Evolutionary conservation across 2,329 filamentous ascomycete species (phyloP).

Genomic region (Pochonia chlamydosporia): DNA sequence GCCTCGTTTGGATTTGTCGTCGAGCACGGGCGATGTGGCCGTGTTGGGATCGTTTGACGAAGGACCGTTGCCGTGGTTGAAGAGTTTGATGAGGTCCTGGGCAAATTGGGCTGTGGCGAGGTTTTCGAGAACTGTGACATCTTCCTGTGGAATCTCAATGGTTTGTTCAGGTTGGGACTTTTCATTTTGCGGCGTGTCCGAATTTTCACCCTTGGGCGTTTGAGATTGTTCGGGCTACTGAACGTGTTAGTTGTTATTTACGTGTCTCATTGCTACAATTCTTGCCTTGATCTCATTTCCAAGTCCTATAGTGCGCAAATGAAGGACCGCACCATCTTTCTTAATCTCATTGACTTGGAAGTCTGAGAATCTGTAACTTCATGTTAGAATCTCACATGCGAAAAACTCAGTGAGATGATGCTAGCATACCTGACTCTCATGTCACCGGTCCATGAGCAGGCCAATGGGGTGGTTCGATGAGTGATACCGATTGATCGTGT

Average conservation of each 20-base stretch:
- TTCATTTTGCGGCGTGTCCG: constrained; percentile 11
- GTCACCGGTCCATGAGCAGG: constrained; percentile 32
- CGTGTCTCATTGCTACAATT: constrained; percentile 1
- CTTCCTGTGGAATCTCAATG: constrained; percentile 24
- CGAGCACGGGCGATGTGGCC: constrained; percentile 34
- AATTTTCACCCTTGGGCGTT: constrained; percentile 15
- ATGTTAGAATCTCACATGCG: not conserved
- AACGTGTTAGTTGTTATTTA: not conserved
- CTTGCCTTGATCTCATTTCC: constrained; percentile 12
- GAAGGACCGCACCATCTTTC: constrained; percentile 68
- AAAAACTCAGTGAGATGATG: not conserved
- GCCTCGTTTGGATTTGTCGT: constrained; percentile 39
- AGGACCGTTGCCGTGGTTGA: constrained; percentile 28
- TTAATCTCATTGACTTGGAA: constrained; percentile 89
- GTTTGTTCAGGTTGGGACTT: constrained; percentile 13
- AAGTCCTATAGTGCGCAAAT: constrained; percentile 50
- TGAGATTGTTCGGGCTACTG: constrained; percentile 12
- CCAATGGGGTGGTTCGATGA: constrained; percentile 31
- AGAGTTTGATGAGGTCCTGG: constrained; percentile 35
- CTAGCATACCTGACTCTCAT: constrained; percentile 30
- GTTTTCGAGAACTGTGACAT: constrained; percentile 28
- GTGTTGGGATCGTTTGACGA: constrained; percentile 21
- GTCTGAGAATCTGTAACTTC: constrained; percentile 66
- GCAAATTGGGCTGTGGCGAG: constrained; percentile 35
- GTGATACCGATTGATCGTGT: constrained; percentile 33